These are phyloP conservation scores for Inga oerstediana DNA, from an alignment of 306 rosid species.

Conservation along the genomic window DNA sequence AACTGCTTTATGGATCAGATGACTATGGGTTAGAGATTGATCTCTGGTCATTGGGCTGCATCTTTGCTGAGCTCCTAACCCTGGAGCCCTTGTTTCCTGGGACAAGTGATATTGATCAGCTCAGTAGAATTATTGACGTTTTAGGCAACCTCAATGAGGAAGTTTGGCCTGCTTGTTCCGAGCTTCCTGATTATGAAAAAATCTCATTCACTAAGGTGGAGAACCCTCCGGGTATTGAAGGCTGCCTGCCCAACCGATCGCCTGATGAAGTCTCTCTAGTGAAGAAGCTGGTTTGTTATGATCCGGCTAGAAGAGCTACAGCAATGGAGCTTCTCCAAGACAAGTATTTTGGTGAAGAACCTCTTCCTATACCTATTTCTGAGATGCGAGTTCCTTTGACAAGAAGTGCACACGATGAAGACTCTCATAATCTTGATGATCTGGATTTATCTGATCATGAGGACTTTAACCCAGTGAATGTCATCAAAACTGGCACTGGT, in stretches of 20 bases:
- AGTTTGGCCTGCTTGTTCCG: slow-evolving; percentile 67
- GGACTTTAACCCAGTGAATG: slow-evolving; percentile 54
- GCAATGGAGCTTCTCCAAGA: slow-evolving; percentile 73
- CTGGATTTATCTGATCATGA: slow-evolving; percentile 76
- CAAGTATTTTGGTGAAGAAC: slow-evolving; percentile 68
- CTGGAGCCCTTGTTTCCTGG: slow-evolving; percentile 85
- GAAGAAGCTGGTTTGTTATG: slow-evolving; percentile 62
- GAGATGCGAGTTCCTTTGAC: slow-evolving; percentile 60
- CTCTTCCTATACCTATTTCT: slow-evolving; percentile 67
- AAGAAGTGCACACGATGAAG: slow-evolving; percentile 45
- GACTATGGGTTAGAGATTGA: slow-evolving; percentile 84
- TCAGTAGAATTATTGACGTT: slow-evolving; percentile 66
- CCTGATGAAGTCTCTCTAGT: slow-evolving; percentile 56
- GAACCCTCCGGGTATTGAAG: slow-evolving; percentile 63
- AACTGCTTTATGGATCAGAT: slow-evolving; percentile 74
- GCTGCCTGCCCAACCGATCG: slow-evolving; percentile 52
- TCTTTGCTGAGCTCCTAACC: slow-evolving; percentile 66
- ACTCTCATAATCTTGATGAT: slow-evolving; percentile 45
- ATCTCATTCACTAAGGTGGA: slow-evolving; percentile 67
- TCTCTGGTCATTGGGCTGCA: slow-evolving; percentile 93
- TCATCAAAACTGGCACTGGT: slow-evolving; percentile 60
- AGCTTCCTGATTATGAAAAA: slow-evolving; percentile 70
- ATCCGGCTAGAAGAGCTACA: slow-evolving; percentile 75
- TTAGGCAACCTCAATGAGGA: slow-evolving; percentile 80
- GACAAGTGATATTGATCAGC: slow-evolving; percentile 80